Evolutionary conservation across 345 rosid species (phyloP), one percentile per base, ranked within the genome.

Genomic region (Sonneratia caseolaris): DNA sequence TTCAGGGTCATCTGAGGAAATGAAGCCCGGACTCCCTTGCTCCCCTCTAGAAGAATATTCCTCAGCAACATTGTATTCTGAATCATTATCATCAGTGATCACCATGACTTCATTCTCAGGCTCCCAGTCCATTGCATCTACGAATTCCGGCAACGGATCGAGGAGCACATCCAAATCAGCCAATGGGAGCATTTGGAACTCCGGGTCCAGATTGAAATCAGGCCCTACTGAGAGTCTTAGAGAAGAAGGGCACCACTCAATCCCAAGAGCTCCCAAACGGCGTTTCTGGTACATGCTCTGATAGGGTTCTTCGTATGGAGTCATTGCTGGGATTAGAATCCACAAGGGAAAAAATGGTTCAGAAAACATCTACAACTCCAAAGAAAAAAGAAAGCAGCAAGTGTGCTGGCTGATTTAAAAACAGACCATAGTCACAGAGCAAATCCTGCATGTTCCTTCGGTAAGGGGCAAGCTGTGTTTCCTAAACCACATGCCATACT

Each of bases 381-480:
- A 64, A 62, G 68, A 73, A 71, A 36, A 65, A 21, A 51, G 15
- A 19, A 40, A 21, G 69, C 45, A 42, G 38, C 66, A 62, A 27
- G 18, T 62, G 18, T 1, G 18, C 7, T 62, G 66, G 66, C 66
- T 62, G 38, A 5, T 35, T 62, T 62, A 18, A 70, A 66, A 73
- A 73, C 66, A 76, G 75, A 96, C 99, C 97, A 74, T 98, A 92
- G 79, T 96, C 99, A 75, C 99, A 96, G 68, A 96, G 98, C 68
- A 89, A 88, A 86, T 96, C 99, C 84, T 92, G 97, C 91, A 96
- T 79, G 84, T 96, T 96, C 81, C 99, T 88, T 21, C 90, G 86
- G 75, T 87, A 91, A 36, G 99, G 88, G 69, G 76, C 80, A 76
- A 89, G 89, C 79, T 96, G 99, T 76, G 99, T 91, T 88, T 96